These are phyloP conservation scores for Escovopsis sp. DNA, from an alignment of 2,329 filamentous ascomycete genomes.

Conservation along the genomic window DNA sequence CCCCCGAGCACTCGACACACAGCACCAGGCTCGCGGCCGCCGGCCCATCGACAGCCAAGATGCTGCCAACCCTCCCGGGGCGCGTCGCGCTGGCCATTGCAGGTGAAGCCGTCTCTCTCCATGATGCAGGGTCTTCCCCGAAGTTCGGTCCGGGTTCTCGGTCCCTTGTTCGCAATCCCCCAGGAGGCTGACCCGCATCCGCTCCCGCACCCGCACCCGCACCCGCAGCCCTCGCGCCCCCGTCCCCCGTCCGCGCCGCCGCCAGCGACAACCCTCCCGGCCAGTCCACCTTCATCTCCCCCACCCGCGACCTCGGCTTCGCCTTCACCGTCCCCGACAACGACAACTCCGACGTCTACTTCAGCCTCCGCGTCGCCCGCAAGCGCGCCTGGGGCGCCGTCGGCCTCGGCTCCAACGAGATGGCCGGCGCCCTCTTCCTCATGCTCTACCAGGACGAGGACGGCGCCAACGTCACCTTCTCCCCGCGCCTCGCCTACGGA, in stretches of 20 bases:
- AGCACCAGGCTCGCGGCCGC: too few relatives aligned
- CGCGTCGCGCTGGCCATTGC: conserved; percentile 13
- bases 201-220: too few relatives aligned
- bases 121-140: too few relatives aligned
- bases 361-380: conserved; percentile 33
- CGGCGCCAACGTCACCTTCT: conserved; percentile 37
- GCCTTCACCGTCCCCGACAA: conserved; percentile 33
- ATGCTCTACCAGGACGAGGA: conserved; percentile 35
- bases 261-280: conserved; percentile 14
- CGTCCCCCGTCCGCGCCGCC: conserved; percentile 11
- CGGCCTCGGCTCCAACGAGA: conserved; percentile 36
- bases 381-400: conserved; percentile 36
- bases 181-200: too few relatives aligned
- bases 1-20: too few relatives aligned
- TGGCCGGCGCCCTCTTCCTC: conserved; percentile 36
- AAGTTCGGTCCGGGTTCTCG: too few relatives aligned
- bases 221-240: conserved; percentile 11
- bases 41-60: conserved; percentile 2
- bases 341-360: conserved; percentile 32
- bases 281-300: conserved; percentile 29
- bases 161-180: too few relatives aligned
- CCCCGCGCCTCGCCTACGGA: conserved; percentile 33
- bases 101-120: conserved; percentile 9
- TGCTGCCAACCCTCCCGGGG: conserved; percentile 16
- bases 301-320: conserved; percentile 29